Evolutionary conservation across 352 stramenopile species (phyloP), one percentile per base, ranked within the genome.

Genomic region (Pythium phragmitis): DNA sequence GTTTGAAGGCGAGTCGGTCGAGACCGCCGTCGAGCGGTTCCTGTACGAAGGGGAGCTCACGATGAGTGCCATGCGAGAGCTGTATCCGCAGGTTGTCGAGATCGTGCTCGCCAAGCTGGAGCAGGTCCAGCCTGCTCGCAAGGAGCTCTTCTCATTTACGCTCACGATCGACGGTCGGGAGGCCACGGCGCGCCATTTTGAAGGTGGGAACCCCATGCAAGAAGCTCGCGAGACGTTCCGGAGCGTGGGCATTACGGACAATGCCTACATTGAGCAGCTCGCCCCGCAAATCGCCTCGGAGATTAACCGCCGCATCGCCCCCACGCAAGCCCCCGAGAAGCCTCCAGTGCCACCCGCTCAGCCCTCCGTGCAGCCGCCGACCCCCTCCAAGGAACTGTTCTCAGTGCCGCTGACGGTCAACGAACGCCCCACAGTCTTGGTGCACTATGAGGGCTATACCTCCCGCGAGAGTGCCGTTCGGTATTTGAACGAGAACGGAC

Each of bases 1-100:
- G 54, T 80, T 85, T 53, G 78, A 89, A 59, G 73, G 75, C 19
- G 85, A 91, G 65, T 78, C 65, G 0, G 48, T 76, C 13, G 77
- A 90, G 39, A 69, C 76, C 12, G 76, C 82, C 0, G 82, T 89
- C 30, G 73, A 84, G 52, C 80, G 85, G n/a, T 93, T 87, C 57
- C 75, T 93, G 30, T 83, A 86, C 47, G 70, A 67, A 16, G 82
- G 69, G 13, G 73, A 73, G 41, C 80, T 89, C 65, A 75, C 60
- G 26, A 78, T 85, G 69, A 78, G 89, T n/a, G 64, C 76, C 54
- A 90, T 88, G 80, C 65, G 72, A 17, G 67, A 88, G 30, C 56
- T 88, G 21, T 88, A 84, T 48, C 85, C 85, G 5, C 72, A 91
- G 47, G 47, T 93, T 43, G 61, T 89, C 16, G 43, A 67, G 12